Evolutionary conservation across 2,329 filamentous ascomycete genomes (phyloP).

Genomic region (Purpureocillium lavendulum): DNA sequence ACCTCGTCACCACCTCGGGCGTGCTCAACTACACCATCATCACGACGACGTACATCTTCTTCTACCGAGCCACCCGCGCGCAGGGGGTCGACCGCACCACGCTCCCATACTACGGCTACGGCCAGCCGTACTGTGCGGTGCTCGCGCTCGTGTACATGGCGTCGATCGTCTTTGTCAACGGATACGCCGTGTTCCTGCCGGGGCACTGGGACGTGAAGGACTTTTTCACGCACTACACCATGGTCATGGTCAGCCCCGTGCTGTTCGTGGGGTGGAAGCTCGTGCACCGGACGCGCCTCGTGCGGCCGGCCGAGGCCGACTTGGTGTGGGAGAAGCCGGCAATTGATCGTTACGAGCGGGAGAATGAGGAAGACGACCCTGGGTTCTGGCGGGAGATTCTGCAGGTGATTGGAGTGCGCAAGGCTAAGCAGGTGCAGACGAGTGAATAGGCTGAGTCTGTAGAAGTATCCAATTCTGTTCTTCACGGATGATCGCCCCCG

Average conservation of each 20-base stretch:
- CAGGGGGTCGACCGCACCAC: constrained; percentile 40
- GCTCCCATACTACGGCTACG: constrained; percentile 47
- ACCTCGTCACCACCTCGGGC: constrained; percentile 44
- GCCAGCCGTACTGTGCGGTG: constrained; percentile 49
- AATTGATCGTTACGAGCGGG: constrained; percentile 47
- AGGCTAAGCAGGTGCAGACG: too few relatives aligned
- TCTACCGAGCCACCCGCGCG: constrained; percentile 41
- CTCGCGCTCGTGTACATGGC: constrained; percentile 31
- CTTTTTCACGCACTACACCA: constrained; percentile 47
- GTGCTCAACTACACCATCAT: constrained; percentile 54
- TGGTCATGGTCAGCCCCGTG: constrained; percentile 42
- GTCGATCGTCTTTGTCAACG: constrained; percentile 38
- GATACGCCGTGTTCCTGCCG: constrained; percentile 41
- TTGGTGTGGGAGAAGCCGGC: constrained; percentile 49
- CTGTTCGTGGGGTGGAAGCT: constrained; percentile 55
- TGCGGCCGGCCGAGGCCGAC: constrained; percentile 45
- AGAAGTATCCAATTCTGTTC: too few relatives aligned
- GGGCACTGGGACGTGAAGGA: constrained; percentile 33
- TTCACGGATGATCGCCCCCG: too few relatives aligned
- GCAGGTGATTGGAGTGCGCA: constrained; percentile 25
- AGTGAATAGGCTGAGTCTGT: too few relatives aligned
- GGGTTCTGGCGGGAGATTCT: constrained; percentile 46
- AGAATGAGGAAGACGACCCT: constrained; percentile 38
- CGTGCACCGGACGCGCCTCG: constrained; percentile 46
- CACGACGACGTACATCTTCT: constrained; percentile 33